A percentile compares a stretch with the other conserved stretches of the same genome.
Evolutionary conservation across 2,329 filamentous ascomycete species (phyloP).

Genomic region (Aspergillus ochraceoroseus): DNA sequence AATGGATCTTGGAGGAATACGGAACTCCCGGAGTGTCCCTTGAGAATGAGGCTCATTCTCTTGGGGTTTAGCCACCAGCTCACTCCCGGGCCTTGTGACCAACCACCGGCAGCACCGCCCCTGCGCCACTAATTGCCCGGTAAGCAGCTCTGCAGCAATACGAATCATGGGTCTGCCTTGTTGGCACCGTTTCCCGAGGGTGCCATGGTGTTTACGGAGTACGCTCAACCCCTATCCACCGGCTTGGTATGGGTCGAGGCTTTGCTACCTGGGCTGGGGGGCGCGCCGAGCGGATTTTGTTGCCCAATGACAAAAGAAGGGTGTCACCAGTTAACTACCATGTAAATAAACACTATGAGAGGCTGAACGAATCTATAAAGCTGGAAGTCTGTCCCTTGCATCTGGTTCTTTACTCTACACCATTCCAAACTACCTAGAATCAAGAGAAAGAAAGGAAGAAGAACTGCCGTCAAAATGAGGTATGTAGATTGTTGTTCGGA

Average conservation of each 20-base stretch:
- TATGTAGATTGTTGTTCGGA: neutral
- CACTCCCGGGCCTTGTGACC: neutral
- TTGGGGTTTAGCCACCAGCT: neutral
- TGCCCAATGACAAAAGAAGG: no score
- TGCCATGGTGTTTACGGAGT: no score
- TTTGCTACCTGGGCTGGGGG: no score
- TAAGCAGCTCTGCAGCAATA: neutral
- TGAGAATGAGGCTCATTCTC: constrained; percentile 8
- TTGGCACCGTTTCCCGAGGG: neutral
- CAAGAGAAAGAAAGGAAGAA: neutral
- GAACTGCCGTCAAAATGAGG: constrained; percentile 9
- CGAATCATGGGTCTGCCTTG: neutral
- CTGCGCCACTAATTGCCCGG: constrained; percentile 1
- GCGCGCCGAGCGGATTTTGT: no score
- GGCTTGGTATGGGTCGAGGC: no score
- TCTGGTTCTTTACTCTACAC: neutral
- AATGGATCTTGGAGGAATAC: no score
- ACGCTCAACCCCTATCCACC: no score
- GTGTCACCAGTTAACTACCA: no score
- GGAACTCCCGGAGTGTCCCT: no score
- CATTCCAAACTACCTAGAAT: neutral
- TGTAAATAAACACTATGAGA: no score
- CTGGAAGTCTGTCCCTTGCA: neutral
- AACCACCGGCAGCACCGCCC: constrained; percentile 3
- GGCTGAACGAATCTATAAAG: no score